Conservation (phyloP, 2,329 filamentous ascomycete species). For the Fusarium annulatum region DNA sequence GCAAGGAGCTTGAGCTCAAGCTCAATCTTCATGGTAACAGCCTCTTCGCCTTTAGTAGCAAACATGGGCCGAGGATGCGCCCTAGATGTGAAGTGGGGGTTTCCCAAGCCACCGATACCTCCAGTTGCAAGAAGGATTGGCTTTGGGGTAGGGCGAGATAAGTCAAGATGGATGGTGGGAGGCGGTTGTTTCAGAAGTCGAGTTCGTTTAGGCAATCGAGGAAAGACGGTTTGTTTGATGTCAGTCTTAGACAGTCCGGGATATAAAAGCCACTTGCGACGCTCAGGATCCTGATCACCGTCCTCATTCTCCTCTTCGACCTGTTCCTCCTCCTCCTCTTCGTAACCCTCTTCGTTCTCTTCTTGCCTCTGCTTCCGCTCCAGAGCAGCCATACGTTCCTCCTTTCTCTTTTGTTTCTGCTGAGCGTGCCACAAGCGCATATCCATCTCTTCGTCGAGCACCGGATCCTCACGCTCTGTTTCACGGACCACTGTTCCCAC, state of each 20-base stretch:
- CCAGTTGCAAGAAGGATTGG: slow-evolving; percentile 90
- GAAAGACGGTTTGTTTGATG: slow-evolving; percentile 65
- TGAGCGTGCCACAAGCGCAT: slow-evolving; percentile 49
- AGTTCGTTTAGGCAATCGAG: slow-evolving; percentile 62
- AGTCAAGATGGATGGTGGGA: slow-evolving; percentile 77
- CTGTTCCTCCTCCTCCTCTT: slow-evolving; percentile 22
- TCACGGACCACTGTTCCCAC: slow-evolving; percentile 93
- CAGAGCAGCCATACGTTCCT: slow-evolving; percentile 51
- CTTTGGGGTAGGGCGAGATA: slow-evolving; percentile 80
- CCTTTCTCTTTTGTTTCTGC: slow-evolving; percentile 48
- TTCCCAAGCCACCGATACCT: slow-evolving; percentile 89
- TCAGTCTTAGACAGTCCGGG: slow-evolving; percentile 79
- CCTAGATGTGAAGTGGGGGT: slow-evolving; percentile 89
- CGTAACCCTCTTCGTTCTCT: slow-evolving; percentile 27
- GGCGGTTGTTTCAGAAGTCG: slow-evolving; percentile 74
- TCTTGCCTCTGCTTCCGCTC: slow-evolving; percentile 39
- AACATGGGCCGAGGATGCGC: slow-evolving; percentile 83
- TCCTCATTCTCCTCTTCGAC: slow-evolving; percentile 52
- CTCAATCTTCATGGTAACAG: slow-evolving; percentile 81
- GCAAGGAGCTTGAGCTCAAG: slow-evolving; percentile 95
- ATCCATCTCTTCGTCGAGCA: slow-evolving; percentile 69
- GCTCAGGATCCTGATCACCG: slow-evolving; percentile 58
- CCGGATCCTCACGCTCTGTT: slow-evolving; percentile 80
- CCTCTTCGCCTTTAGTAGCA: slow-evolving; percentile 85
- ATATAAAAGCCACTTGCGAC: slow-evolving; percentile 87